phyloP scores from a whole-genome alignment of 202 grass and related monocot species.

The Elaeis oleifera region DNA sequence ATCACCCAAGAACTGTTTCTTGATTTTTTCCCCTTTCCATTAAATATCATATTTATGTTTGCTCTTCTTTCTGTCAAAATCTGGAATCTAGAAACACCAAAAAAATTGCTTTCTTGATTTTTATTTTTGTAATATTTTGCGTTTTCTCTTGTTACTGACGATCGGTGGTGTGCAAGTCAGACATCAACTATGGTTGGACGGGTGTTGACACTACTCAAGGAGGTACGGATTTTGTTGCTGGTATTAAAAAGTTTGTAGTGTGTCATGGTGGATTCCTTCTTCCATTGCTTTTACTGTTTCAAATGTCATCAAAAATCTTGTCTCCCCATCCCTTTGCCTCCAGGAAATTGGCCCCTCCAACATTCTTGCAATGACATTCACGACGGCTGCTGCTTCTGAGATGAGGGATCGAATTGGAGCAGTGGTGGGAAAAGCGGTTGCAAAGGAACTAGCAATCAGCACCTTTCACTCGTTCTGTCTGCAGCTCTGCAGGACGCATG shows the following conservation, averaged over 20 bases:
- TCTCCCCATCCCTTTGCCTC: background rate
- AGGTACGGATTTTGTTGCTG: conserved; percentile 40
- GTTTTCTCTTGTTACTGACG: conserved; percentile 15
- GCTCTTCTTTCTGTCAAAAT: background rate
- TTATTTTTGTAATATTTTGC: background rate
- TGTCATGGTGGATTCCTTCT: too few species aligned
- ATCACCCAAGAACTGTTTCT: background rate
- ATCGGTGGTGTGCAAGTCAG: conserved; percentile 21
- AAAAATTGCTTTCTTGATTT: background rate
- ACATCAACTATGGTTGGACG: conserved; percentile 96
- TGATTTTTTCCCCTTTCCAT: background rate
- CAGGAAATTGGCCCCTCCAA: conserved; percentile 65
- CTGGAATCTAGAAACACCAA: background rate
- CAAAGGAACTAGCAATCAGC: conserved; percentile 85
- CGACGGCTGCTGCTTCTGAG: conserved; percentile 78
- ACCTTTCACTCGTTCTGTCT: conserved; percentile 97
- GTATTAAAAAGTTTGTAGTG: too few species aligned
- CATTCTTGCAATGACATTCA: conserved; percentile 96
- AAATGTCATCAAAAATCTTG: too few species aligned
- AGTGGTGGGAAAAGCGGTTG: conserved; percentile 74
- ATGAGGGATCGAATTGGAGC: conserved; percentile 77
- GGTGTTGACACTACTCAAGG: conserved; percentile 74
- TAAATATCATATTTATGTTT: too few species aligned
- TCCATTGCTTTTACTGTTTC: too few species aligned
- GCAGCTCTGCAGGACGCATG: conserved; percentile 78